phyloP scores from a whole-genome alignment of 805 yeast genomes.

The Candida ortonii region DNA sequence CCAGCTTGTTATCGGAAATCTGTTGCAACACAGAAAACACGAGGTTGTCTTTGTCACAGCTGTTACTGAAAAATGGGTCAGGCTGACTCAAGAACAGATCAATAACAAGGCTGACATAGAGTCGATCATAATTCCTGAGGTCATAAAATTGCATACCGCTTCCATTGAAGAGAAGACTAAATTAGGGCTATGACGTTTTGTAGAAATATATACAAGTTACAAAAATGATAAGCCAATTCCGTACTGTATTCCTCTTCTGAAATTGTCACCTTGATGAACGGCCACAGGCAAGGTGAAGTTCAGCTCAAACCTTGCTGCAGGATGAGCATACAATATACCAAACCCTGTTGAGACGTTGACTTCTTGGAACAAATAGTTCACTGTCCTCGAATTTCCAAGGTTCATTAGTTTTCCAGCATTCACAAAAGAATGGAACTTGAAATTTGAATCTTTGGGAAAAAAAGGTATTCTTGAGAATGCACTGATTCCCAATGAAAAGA shows the following conservation, averaged over 20 bases:
- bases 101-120: constrained; percentile 60
- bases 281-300: constrained; percentile 51
- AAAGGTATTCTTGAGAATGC: constrained; percentile 43
- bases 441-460: constrained; percentile 40
- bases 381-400: constrained; percentile 15
- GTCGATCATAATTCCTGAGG: constrained; percentile 74
- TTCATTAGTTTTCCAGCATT: constrained; percentile 47
- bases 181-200: constrained; percentile 22
- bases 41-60: constrained; percentile 83
- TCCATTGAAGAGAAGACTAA: constrained; percentile 49
- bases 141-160: constrained; percentile 55
- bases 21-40: constrained; percentile 80
- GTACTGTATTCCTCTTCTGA: constrained; percentile 54
- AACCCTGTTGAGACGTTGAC: constrained; percentile 43
- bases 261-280: constrained; percentile 42
- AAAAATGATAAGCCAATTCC: constrained; percentile 60
- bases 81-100: constrained; percentile 41
- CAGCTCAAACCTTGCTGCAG: constrained; percentile 56
- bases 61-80: constrained; percentile 48
- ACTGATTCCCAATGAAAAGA: constrained; percentile 45
- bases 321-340: constrained; percentile 53
- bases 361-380: constrained; percentile 10
- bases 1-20: constrained; percentile 91
- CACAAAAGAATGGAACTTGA: constrained; percentile 46
- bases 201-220: constrained; percentile 26